A percentile compares a stretch with the other conserved stretches of the same genome.
phyloP scores from a whole-genome alignment of 345 rosid genomes.

The Rhizophora mangle region DNA sequence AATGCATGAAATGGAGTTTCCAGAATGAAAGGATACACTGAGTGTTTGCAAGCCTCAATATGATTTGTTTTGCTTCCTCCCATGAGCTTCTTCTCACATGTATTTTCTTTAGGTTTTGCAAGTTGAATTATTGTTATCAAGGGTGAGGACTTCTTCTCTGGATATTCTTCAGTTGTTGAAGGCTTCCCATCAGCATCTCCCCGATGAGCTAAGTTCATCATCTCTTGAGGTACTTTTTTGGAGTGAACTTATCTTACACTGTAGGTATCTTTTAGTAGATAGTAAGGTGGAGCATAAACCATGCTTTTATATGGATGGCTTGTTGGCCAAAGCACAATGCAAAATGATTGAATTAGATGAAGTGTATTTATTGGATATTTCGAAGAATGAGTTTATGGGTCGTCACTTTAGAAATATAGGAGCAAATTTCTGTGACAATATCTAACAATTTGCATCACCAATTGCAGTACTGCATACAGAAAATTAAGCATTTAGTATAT shows the following conservation, averaged over 20 bases:
- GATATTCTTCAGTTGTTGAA: constrained; percentile 59
- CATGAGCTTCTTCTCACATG: constrained; percentile 9
- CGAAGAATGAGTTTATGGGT: constrained; percentile 2
- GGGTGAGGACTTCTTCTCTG: constrained; percentile 52
- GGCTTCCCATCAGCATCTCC: constrained; percentile 45
- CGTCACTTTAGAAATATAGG: neutral
- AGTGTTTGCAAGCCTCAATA: constrained; percentile 2
- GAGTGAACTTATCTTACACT: constrained; percentile 9
- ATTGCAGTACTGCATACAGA: constrained; percentile 67
- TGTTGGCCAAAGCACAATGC: neutral
- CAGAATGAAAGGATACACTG: neutral
- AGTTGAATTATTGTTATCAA: constrained; percentile 62
- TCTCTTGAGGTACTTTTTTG: constrained; percentile 68
- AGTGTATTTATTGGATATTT: neutral
- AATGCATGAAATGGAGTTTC: neutral
- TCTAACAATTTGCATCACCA: constrained; percentile 25
- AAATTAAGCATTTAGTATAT: constrained; percentile 54
- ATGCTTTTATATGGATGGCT: neutral
- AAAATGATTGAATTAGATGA: constrained; percentile 7
- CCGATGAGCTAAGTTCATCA: constrained; percentile 60
- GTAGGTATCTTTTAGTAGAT: constrained; percentile 5
- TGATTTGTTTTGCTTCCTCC: neutral
- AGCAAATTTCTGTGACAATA: constrained; percentile 2
- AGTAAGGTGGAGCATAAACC: neutral
- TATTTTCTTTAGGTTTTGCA: constrained; percentile 62